A percentile compares a stretch with the other conserved stretches of the same genome.
Conservation (phyloP, 2,329 filamentous ascomycete genomes). For the Aciculosporium take region DNA sequence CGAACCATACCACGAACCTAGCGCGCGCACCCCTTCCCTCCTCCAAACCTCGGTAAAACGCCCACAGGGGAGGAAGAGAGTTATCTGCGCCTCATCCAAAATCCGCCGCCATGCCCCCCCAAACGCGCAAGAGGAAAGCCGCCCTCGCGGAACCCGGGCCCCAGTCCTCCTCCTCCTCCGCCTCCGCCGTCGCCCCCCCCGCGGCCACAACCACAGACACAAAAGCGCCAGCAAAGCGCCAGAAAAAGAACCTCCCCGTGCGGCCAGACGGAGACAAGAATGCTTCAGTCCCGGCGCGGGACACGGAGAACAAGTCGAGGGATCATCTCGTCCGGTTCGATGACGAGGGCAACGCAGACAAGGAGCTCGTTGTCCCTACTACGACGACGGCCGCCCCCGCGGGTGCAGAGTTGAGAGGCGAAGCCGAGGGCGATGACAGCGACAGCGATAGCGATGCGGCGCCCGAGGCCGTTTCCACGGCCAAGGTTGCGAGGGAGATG, state of each 20-base stretch:
- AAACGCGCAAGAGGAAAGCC: slow-evolving; percentile 19
- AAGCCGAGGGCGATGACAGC: slow-evolving; percentile 22
- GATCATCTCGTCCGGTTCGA: slow-evolving; percentile 21
- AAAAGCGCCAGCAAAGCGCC: slow-evolving; percentile 5
- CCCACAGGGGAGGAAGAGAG: too few species aligned
- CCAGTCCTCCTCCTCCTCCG: not conserved
- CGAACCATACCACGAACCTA: too few species aligned
- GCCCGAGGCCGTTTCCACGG: slow-evolving; percentile 44
- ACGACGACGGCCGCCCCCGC: slow-evolving; percentile 6
- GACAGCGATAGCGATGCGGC: slow-evolving; percentile 41
- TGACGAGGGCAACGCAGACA: slow-evolving; percentile 19
- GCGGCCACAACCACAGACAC: slow-evolving; percentile 5
- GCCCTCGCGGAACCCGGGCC: slow-evolving; percentile 9
- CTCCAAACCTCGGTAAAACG: too few species aligned
- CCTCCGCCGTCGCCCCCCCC: not conserved
- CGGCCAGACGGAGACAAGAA: slow-evolving; percentile 20
- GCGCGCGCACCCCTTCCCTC: too few species aligned
- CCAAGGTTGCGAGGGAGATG: slow-evolving; percentile 30
- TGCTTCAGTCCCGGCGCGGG: not conserved
- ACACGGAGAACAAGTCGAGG: slow-evolving; percentile 5
- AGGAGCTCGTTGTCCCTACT: slow-evolving; percentile 3
- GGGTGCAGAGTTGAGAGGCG: too few species aligned
- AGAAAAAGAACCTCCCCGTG: slow-evolving; percentile 19
- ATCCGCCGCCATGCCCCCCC: slow-evolving; percentile 7
- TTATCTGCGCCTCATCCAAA: too few species aligned